A percentile compares a stretch with the other conserved stretches of the same genome.
These are phyloP conservation scores for Echites panduratus DNA, from an alignment of 257 asterid genomes.

Conservation along the genomic window DNA sequence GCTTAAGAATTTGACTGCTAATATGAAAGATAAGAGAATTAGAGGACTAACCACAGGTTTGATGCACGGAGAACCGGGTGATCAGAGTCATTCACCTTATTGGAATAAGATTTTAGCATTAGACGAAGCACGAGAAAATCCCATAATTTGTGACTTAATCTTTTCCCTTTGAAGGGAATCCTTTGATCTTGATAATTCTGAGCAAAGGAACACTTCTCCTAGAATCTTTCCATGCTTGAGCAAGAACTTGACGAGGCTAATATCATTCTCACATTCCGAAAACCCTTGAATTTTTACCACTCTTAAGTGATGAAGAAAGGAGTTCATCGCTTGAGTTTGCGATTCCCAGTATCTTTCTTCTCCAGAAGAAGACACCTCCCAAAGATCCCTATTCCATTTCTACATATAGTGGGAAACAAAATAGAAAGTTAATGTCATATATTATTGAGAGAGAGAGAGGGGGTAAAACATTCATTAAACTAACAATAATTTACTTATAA, in stretches of 20 bases:
- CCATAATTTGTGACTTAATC: constrained; percentile 66
- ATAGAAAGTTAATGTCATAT: neutral
- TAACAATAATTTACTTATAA: too few relatives aligned
- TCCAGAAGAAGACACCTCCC: constrained; percentile 49
- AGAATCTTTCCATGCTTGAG: constrained; percentile 64
- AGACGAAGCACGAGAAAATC: constrained; percentile 61
- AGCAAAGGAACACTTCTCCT: constrained; percentile 42
- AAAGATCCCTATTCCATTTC: constrained; percentile 60
- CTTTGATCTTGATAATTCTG: constrained; percentile 36
- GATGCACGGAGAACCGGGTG: too few relatives aligned
- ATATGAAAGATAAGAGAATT: too few relatives aligned
- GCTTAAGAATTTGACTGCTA: too few relatives aligned
- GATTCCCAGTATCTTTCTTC: constrained; percentile 82
- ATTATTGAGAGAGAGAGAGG: too few relatives aligned
- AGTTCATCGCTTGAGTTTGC: constrained; percentile 40
- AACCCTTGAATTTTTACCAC: constrained; percentile 68
- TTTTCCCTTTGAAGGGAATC: constrained; percentile 47
- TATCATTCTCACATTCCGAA: constrained; percentile 47
- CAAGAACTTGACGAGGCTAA: constrained; percentile 58
- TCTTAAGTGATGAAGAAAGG: constrained; percentile 55
- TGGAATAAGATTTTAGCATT: constrained; percentile 57
- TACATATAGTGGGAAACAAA: constrained; percentile 14
- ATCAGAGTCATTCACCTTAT: constrained; percentile 7
- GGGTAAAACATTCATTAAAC: too few relatives aligned
- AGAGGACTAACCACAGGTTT: too few relatives aligned